Evolutionary conservation across 2,329 filamentous ascomycete species (phyloP), one percentile per base, ranked within the genome.

Genomic region (Aspergillus udagawae): DNA sequence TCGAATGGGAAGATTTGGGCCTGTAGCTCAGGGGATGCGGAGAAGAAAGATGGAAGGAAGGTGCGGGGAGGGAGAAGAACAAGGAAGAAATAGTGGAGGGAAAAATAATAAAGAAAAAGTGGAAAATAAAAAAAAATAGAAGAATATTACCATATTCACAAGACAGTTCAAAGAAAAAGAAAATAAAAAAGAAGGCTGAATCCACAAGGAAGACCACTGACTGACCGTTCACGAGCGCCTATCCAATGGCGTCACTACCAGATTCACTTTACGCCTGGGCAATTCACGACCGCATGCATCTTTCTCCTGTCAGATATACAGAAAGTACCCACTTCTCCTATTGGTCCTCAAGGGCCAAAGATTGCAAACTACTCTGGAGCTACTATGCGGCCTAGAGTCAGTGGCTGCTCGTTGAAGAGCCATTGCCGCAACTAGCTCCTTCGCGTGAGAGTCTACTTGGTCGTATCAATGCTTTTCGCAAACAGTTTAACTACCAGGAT

Each of bases 81-180:
- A 4, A 54, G 9, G 47, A 42, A 32, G 28, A 49, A 51, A 47
- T 28, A 35, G 49, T 42, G 12, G 21, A 23, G 8, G 27, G 21
- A 35, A 48, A 41, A 52, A 32, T 41, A 47, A 47, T 4, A 42
- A 49, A 29, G 35, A 51, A 23, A 32, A 47, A 23, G 27, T 49
- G 56, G 52, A 28, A 52, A 52, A 58, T 47, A n/a, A 47, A 47
- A 44, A 21, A 12, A 28, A 44, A 55, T 32, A 51, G 23, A 54
- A 47, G n/a, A 28, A 21, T 49, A 38, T 23, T 48, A 41, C 45
- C 10, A 38, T 38, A n/a, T 38, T 38, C 32, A 38, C 32, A 14
- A 14, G 32, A 38, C 5, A 38, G 32, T 38, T 17, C 14, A 38
- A 38, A 38, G 47, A 49, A 23, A 49, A 49, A 49, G 47, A 49